These are phyloP conservation scores for Aspergillus cavernicola DNA, from an alignment of 495 filamentous ascomycete species.

Conservation along the genomic window DNA sequence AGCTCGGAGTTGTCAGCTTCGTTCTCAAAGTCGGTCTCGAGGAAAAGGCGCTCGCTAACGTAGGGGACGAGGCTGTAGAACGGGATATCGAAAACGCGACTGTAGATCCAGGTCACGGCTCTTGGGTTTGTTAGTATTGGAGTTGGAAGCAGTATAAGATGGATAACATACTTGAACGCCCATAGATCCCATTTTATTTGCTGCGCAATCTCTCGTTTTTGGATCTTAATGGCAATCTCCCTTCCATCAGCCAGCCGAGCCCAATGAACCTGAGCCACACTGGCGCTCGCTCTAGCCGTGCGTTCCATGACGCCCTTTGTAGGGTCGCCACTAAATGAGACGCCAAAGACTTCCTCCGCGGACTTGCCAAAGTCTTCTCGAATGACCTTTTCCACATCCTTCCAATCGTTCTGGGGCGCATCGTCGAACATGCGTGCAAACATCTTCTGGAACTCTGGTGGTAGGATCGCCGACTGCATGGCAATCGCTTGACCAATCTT, in stretches of 20 bases:
- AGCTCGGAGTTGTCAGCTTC: conserved; percentile 84
- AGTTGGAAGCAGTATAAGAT: neutral
- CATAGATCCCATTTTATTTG: conserved; percentile 93
- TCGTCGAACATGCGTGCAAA: conserved; percentile 97
- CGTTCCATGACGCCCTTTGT: conserved; percentile 83
- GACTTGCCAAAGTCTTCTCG: conserved; percentile 80
- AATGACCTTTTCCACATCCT: conserved; percentile 81
- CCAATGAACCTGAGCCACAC: conserved; percentile 96
- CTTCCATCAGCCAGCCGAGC: conserved; percentile 76
- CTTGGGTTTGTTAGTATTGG: conserved; percentile 32
- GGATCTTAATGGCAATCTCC: conserved; percentile 92
- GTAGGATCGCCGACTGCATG: conserved; percentile 93
- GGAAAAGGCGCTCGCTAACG: conserved; percentile 76
- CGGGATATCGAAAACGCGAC: conserved; percentile 80
- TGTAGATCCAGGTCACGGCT: conserved; percentile 72
- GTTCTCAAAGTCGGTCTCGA: conserved; percentile 91
- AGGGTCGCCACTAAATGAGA: conserved; percentile 66
- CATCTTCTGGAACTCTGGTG: conserved; percentile 92
- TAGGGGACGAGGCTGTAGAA: conserved; percentile 86
- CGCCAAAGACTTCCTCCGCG: conserved; percentile 83
- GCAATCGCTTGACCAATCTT: conserved; percentile 98
- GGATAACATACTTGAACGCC: conserved; percentile 80
- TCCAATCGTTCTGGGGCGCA: conserved; percentile 91
- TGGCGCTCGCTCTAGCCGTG: conserved; percentile 79
- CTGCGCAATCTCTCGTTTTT: conserved; percentile 87